A percentile compares a stretch with the other conserved stretches of the same genome.
phyloP scores from a whole-genome alignment of 257 asterid genomes.

The Vinca minor region DNA sequence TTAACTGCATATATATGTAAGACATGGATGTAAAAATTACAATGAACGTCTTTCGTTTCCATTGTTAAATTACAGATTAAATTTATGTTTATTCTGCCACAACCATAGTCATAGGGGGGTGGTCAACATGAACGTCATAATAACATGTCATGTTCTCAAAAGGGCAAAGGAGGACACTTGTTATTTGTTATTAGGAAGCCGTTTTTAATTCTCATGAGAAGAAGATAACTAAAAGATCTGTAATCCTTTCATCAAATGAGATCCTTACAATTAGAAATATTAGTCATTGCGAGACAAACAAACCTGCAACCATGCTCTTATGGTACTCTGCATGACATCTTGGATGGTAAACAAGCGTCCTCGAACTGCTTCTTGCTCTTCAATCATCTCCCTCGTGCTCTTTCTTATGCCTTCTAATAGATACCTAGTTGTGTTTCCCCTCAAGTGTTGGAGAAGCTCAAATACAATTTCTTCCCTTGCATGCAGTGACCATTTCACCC shows the following conservation, averaged over 20 bases:
- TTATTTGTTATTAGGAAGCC: neutral
- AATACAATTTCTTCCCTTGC: slow-evolving; percentile 96
- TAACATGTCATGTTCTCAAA: neutral
- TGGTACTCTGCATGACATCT: slow-evolving; percentile 96
- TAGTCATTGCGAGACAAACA: slow-evolving; percentile 3
- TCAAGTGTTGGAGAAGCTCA: slow-evolving; percentile 86
- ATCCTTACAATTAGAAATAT: neutral
- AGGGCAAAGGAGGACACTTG: neutral
- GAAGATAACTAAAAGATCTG: neutral
- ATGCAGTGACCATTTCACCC: slow-evolving; percentile 96
- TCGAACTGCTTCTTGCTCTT: slow-evolving; percentile 98
- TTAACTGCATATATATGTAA: neutral
- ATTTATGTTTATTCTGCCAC: too few relatives aligned
- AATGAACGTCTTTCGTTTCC: too few relatives aligned
- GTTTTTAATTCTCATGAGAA: neutral
- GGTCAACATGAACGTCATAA: too few relatives aligned
- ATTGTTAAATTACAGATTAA: too few relatives aligned
- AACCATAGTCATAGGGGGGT: too few relatives aligned
- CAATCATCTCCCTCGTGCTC: slow-evolving; percentile 89
- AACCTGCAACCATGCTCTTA: slow-evolving; percentile 98
- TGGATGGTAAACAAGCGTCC: slow-evolving; percentile 93
- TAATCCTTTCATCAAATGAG: neutral
- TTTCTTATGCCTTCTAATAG: slow-evolving; percentile 67
- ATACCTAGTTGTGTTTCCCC: slow-evolving; percentile 51
- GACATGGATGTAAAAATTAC: too few relatives aligned